phyloP scores from a whole-genome alignment of 164 flowering plant genomes.

The Stephania japonica region DNA sequence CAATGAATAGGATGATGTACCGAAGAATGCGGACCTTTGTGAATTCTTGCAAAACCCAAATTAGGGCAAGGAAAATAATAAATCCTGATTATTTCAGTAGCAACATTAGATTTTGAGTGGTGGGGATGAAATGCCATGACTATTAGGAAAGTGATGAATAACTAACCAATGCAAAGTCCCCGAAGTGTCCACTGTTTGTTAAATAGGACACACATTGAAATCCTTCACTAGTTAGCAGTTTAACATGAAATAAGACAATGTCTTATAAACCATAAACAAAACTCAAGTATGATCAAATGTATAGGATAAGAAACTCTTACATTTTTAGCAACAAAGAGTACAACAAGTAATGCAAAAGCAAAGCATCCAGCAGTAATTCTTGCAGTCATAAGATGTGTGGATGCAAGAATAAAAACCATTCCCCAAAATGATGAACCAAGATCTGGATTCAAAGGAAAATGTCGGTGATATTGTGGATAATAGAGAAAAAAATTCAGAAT shows the following conservation, averaged over 20 bases:
- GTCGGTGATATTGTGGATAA: neutral
- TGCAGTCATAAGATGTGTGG: conserved; percentile 79
- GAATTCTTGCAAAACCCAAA: conserved; percentile 83
- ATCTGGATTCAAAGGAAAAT: conserved; percentile 43
- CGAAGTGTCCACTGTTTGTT: conserved; percentile 84
- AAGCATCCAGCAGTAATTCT: conserved; percentile 92
- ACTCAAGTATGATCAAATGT: neutral
- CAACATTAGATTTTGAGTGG: neutral
- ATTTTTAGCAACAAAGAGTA: conserved; percentile 85
- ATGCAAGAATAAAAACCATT: conserved; percentile 85
- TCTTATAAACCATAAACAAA: neutral
- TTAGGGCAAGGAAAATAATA: conserved; percentile 62
- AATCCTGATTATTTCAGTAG: conserved; percentile 51
- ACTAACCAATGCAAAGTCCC: conserved; percentile 82
- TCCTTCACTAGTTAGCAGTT: neutral
- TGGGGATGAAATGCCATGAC: neutral
- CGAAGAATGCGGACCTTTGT: conserved; percentile 68
- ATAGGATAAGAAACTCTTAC: conserved; percentile 31
- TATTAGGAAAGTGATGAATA: neutral
- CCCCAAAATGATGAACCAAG: conserved; percentile 99
- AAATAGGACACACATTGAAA: conserved; percentile 2
- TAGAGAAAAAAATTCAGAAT: neutral
- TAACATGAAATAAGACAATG: conserved; percentile 2
- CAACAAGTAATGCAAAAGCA: conserved; percentile 62
- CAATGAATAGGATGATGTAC: conserved; percentile 84